phyloP scores from a whole-genome alignment of 2,329 filamentous ascomycete genomes.

The Cryphonectria carpinicola region DNA sequence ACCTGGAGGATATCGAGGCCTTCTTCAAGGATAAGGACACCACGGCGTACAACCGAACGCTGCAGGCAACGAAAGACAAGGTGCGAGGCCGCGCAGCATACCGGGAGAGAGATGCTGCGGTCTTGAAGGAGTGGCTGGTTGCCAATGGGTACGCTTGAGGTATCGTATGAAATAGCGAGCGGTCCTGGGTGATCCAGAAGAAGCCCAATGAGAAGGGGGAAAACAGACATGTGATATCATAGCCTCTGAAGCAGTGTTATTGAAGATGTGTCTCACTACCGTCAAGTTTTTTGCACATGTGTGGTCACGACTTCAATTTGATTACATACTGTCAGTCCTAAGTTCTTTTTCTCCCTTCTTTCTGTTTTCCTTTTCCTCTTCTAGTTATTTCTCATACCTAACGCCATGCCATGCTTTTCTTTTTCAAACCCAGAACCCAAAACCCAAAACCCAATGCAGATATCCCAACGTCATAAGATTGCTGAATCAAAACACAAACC shows the following conservation, averaged over 20 bases:
- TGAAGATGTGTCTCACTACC: background rate
- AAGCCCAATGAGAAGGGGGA: background rate
- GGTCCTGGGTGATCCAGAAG: background rate
- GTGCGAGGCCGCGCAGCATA: conserved; percentile 84
- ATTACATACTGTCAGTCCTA: background rate
- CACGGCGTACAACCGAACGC: conserved; percentile 80
- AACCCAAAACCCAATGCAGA: background rate
- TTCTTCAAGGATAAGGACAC: conserved; percentile 92
- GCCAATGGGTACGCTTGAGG: conserved; percentile 47
- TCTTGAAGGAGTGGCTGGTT: conserved; percentile 78
- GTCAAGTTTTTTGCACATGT: background rate
- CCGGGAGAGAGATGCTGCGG: conserved; percentile 72
- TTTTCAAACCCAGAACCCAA: too few species aligned
- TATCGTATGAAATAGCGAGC: background rate
- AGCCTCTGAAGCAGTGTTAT: background rate
- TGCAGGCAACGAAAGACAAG: conserved; percentile 84
- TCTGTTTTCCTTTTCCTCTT: background rate
- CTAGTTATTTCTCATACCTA: background rate
- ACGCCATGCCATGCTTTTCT: conserved; percentile 3
- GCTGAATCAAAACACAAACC: background rate
- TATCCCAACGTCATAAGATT: conserved; percentile 1
- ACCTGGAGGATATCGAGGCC: conserved; percentile 73
- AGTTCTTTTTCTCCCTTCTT: too few species aligned
- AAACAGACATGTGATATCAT: background rate
- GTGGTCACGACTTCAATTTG: background rate